Conservation (phyloP, 2,329 filamentous ascomycete species). For the Cercospora sp. region DNA sequence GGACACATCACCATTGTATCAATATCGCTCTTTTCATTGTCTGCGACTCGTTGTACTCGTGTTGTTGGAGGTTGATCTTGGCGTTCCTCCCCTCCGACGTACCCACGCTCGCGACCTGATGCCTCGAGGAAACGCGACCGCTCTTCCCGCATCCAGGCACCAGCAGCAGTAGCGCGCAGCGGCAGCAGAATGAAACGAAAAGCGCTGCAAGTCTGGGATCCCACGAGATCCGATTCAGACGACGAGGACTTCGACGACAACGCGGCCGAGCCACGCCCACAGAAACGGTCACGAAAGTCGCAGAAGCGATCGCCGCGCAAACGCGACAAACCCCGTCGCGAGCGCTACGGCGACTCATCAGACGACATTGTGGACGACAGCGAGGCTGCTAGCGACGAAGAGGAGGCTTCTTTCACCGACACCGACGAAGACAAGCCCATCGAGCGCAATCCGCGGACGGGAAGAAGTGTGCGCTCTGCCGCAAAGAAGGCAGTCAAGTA, state of each 20-base stretch:
- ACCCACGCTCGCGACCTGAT: neutral
- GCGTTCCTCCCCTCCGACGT: neutral
- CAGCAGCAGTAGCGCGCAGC: conserved; percentile 1
- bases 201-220: conserved; percentile 39
- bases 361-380: conserved; percentile 44
- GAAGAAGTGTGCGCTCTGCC: conserved; percentile 57
- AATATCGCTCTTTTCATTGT: neutral
- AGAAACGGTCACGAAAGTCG: conserved; percentile 32
- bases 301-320: conserved; percentile 29
- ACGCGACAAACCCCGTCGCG: conserved; percentile 40
- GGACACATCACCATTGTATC: neutral
- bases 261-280: conserved; percentile 28
- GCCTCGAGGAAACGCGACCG: conserved; percentile 2
- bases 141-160: neutral
- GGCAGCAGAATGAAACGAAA: conserved; percentile 40
- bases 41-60: neutral
- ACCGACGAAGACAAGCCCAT: conserved; percentile 51
- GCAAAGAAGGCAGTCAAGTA: conserved; percentile 57
- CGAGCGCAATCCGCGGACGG: conserved; percentile 57
- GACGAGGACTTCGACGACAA: conserved; percentile 40
- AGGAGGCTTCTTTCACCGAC: conserved; percentile 46
- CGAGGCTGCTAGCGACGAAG: conserved; percentile 44
- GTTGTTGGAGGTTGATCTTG: neutral
- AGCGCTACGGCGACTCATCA: conserved; percentile 47
- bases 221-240: conserved; percentile 40